phyloP scores from a whole-genome alignment of 331 rosid genomes.

The Pyrus hybrid region DNA sequence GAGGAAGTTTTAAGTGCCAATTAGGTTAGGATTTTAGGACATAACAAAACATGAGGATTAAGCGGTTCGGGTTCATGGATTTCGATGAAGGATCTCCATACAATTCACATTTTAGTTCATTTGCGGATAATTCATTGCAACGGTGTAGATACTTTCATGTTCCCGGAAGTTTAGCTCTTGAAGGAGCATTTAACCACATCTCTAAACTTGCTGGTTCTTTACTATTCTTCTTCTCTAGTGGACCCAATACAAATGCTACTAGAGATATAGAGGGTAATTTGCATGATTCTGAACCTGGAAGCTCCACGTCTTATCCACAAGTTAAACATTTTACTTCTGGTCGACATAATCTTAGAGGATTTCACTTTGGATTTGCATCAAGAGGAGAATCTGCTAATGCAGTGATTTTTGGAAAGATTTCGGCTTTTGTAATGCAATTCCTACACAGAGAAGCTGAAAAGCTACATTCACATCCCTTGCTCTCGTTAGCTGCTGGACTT shows the following conservation, averaged over 20 bases:
- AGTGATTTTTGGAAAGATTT: slow-evolving; percentile 40
- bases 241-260: slow-evolving; percentile 26
- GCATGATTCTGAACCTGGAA: slow-evolving; percentile 32
- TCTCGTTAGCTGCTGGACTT: slow-evolving; percentile 67
- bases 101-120: slow-evolving; percentile 42
- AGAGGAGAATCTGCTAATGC: slow-evolving; percentile 25
- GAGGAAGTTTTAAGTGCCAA: not conserved
- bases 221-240: slow-evolving; percentile 38
- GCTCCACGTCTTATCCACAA: slow-evolving; percentile 12
- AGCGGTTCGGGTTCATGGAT: slow-evolving; percentile 62
- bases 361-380: slow-evolving; percentile 40
- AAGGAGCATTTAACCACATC: slow-evolving; percentile 43
- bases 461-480: slow-evolving; percentile 43
- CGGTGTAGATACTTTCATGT: slow-evolving; percentile 24
- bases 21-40: not conserved
- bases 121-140: slow-evolving; percentile 43
- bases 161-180: slow-evolving; percentile 52
- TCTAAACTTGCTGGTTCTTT: slow-evolving; percentile 63
- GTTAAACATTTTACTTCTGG: slow-evolving; percentile 38
- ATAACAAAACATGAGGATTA: slow-evolving; percentile 37
- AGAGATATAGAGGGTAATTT: slow-evolving; percentile 32
- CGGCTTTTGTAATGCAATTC: slow-evolving; percentile 35
- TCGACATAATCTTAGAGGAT: slow-evolving; percentile 25
- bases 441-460: slow-evolving; percentile 47
- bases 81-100: slow-evolving; percentile 55